These are phyloP conservation scores for Dentipellis sp. DNA, from an alignment of 768 basidiomycete genomes.

Conservation along the genomic window DNA sequence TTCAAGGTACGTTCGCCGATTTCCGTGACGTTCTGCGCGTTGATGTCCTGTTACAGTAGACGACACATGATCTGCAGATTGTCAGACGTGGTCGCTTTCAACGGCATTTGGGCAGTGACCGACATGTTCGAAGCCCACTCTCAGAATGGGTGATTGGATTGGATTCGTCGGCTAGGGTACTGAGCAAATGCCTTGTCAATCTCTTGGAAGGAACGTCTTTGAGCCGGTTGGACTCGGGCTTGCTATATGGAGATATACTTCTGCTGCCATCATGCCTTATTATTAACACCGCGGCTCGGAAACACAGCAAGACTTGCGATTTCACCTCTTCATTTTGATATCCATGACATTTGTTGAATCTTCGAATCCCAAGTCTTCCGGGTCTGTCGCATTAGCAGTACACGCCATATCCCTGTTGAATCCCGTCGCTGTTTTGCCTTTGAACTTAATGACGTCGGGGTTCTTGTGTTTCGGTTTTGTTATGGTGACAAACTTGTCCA, in stretches of 20 bases:
- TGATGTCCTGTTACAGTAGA: conserved; percentile 45
- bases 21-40: conserved; percentile 18
- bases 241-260: neutral
- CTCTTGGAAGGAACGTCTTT: conserved; percentile 9
- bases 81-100: conserved; percentile 1
- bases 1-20: conserved; percentile 15
- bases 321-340: conserved; percentile 18
- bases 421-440: conserved; percentile 11
- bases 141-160: conserved; percentile 80
- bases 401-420: conserved; percentile 22
- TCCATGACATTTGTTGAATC: conserved; percentile 20
- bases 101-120: conserved; percentile 8
- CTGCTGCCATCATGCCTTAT: neutral
- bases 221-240: neutral
- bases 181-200: conserved; percentile 53
- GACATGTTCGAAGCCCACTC: conserved; percentile 52
- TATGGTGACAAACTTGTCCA: conserved; percentile 26
- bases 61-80: conserved; percentile 40
- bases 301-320: neutral
- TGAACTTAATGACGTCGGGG: conserved; percentile 9
- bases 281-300: neutral
- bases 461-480: conserved; percentile 13
- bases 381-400: conserved; percentile 13
- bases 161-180: conserved; percentile 47
- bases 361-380: conserved; percentile 16